These are phyloP conservation scores for Tricholoma terreum DNA, from an alignment of 768 basidiomycete genomes.

Conservation along the genomic window DNA sequence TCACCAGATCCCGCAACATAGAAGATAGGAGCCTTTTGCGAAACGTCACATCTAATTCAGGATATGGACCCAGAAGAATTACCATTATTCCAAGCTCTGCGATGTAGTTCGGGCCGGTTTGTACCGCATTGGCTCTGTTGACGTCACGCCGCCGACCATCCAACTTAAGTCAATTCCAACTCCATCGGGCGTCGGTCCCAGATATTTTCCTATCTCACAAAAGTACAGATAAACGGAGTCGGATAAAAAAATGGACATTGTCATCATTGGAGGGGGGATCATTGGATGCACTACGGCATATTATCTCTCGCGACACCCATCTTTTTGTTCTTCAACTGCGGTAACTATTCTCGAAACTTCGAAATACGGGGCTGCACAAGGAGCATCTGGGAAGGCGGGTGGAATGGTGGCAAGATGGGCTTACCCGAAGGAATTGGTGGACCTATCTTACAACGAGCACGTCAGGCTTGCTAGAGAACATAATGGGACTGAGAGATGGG, in stretches of 20 bases:
- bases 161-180: not conserved
- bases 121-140: too few relatives aligned
- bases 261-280: constrained; percentile 84
- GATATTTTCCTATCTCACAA: not conserved
- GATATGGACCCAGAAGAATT: too few relatives aligned
- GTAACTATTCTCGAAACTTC: constrained; percentile 76
- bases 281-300: constrained; percentile 84
- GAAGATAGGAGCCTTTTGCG: not conserved
- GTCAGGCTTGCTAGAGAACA: constrained; percentile 66
- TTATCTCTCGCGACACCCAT: constrained; percentile 63
- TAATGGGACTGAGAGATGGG: constrained; percentile 73
- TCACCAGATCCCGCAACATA: not conserved
- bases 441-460: constrained; percentile 74
- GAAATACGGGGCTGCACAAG: constrained; percentile 62
- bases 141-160: not conserved
- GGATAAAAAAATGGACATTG: constrained; percentile 40
- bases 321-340: constrained; percentile 37
- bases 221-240: constrained; percentile 1
- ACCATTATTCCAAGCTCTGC: too few relatives aligned
- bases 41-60: not conserved
- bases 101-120: too few relatives aligned
- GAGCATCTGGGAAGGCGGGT: constrained; percentile 82
- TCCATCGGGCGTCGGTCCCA: not conserved
- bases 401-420: constrained; percentile 88
- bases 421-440: constrained; percentile 64